Base-by-base conservation (phyloP, 2,329 filamentous ascomycete genomes). In the Neodidymelliopsis sp. region DNA sequence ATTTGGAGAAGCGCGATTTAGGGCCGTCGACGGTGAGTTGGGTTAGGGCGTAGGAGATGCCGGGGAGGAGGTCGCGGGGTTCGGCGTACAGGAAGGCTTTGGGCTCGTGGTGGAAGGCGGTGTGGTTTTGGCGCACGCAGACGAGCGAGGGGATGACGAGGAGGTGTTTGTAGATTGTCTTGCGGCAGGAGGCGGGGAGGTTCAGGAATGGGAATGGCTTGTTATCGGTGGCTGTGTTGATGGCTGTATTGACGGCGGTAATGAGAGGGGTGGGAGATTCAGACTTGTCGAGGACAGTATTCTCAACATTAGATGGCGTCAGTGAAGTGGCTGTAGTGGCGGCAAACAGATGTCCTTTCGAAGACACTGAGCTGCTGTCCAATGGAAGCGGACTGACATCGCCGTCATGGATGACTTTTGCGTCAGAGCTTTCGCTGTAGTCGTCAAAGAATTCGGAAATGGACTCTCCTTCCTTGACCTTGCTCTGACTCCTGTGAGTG, bases 71-170 rank as follows among this genome's bases (percentile, higher is more conserved):
- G 2, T 49, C 34, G 12, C 59, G 59, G 22, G 36, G 43, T n/a
- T 63, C 54, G 6, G 49, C 24, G 22, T 60, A 59, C 9, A 64
- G 45, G 29, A 56, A 63, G 0, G 57, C 52, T 13, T 44, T 43
- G 3, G 50, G 41, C 5, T 54, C 51, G 10, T 59, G 34, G 15
- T 62, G 47, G 31, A 49, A 57, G 0, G 53, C 7, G 1, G 63
- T 61, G 13, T 60, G 54, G 8, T 67, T 67, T 24, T 70, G 67
- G 5, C 60, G 57, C 10, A 66, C 41, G 35, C 60, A 64, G 20
- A 69, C 60, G 2, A 69, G 20, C 5, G 47, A 64, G 0, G 63
- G 63, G 2, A 68, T 40, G 2, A 60, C 52, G 2, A 69, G 53
- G 19, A 70, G 49, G 12, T 60, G 40, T 4, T 37, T 7, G 41